Evolutionary conservation across 345 rosid genomes (phyloP).

Genomic region (Syzygium aromaticum): DNA sequence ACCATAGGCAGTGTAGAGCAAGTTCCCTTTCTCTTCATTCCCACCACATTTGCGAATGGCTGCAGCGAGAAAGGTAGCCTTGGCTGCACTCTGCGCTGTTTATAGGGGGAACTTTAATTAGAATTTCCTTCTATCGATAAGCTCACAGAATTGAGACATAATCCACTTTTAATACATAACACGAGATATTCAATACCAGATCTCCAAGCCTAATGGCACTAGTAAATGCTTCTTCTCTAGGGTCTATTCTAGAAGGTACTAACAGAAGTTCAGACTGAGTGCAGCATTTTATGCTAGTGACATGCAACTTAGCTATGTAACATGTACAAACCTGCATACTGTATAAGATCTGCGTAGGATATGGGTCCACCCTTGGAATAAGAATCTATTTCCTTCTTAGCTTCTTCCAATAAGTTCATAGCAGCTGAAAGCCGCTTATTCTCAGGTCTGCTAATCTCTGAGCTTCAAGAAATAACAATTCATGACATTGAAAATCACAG

Average conservation of each 20-base stretch:
- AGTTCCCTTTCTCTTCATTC: slow-evolving; percentile 70
- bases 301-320: not conserved
- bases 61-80: slow-evolving; percentile 73
- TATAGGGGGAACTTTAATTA: not conserved
- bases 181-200: not conserved
- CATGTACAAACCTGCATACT: slow-evolving; percentile 42
- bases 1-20: slow-evolving; percentile 74
- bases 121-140: not conserved
- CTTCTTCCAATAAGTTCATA: slow-evolving; percentile 43
- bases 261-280: not conserved
- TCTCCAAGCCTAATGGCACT: not conserved
- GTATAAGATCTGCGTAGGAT: slow-evolving; percentile 81
- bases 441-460: slow-evolving; percentile 92
- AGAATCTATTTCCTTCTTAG: slow-evolving; percentile 71
- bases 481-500: not conserved
- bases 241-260: not conserved
- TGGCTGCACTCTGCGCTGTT: slow-evolving; percentile 66
- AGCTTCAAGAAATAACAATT: slow-evolving; percentile 44
- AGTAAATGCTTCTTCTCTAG: not conserved
- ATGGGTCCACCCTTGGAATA: slow-evolving; percentile 89
- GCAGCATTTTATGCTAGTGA: not conserved
- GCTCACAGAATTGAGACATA: not conserved
- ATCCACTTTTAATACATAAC: not conserved
- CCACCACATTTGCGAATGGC: slow-evolving; percentile 94
- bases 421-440: slow-evolving; percentile 70